These are phyloP conservation scores for Eutrema salsugineum DNA, from an alignment of 441 rosid species.

Conservation along the genomic window DNA sequence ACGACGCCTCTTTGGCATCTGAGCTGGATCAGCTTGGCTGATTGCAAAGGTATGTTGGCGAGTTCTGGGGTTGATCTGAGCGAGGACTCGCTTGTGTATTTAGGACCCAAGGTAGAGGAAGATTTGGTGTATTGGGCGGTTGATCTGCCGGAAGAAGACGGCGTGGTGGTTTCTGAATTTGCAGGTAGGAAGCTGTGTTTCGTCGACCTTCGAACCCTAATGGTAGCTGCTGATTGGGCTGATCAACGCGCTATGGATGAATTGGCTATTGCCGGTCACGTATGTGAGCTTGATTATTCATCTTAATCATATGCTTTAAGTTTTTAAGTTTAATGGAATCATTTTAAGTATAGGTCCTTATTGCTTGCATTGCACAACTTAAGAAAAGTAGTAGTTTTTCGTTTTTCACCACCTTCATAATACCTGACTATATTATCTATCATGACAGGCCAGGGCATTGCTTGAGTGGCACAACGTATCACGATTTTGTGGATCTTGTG, in stretches of 20 bases:
- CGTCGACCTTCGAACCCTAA: constrained; percentile 81
- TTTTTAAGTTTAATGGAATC: background rate
- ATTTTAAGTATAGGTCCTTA: background rate
- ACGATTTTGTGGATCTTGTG: constrained; percentile 80
- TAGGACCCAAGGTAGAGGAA: constrained; percentile 63
- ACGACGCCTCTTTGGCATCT: constrained; percentile 60
- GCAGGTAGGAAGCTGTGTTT: constrained; percentile 51
- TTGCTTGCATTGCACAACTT: background rate
- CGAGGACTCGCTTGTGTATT: constrained; percentile 58
- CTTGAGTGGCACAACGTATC: constrained; percentile 80
- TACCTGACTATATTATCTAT: background rate
- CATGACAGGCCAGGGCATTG: constrained; percentile 84
- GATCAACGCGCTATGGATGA: constrained; percentile 69
- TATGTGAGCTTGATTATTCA: constrained; percentile 37
- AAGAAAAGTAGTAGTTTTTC: background rate
- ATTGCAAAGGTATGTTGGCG: constrained; percentile 45
- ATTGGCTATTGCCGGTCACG: constrained; percentile 95
- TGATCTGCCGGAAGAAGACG: constrained; percentile 50
- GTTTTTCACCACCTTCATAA: background rate
- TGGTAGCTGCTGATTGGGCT: constrained; percentile 96
- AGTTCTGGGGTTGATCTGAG: constrained; percentile 48
- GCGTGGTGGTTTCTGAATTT: constrained; percentile 42
- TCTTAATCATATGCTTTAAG: background rate
- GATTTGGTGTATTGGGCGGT: constrained; percentile 83
- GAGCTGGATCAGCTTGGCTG: constrained; percentile 72